phyloP scores from a whole-genome alignment of 768 basidiomycete species.

The Suillus americanus region DNA sequence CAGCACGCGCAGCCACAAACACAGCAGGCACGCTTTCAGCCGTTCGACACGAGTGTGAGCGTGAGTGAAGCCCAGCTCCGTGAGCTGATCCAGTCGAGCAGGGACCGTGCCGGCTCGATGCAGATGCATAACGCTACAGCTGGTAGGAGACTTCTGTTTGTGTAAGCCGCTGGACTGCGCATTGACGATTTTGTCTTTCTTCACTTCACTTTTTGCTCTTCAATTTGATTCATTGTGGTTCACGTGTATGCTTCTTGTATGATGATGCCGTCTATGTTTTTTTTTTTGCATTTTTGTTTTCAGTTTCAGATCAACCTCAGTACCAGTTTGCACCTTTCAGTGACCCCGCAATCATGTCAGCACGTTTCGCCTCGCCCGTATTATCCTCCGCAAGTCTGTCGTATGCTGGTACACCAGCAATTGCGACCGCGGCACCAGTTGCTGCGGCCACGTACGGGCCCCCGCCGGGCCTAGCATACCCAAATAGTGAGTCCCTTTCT shows the following conservation, averaged over 20 bases:
- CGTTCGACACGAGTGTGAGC: constrained; percentile 47
- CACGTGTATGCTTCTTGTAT: constrained; percentile 13
- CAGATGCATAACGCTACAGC: constrained; percentile 32
- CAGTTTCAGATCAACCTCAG: constrained; percentile 36
- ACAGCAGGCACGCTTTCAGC: constrained; percentile 49
- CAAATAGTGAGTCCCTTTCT: constrained; percentile 67
- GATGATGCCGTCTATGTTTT: constrained; percentile 8
- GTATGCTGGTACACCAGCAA: constrained; percentile 15
- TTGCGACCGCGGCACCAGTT: neutral
- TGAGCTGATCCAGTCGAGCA: constrained; percentile 72
- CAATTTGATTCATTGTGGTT: constrained; percentile 19
- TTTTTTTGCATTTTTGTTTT: constrained; percentile 19
- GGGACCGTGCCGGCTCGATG: constrained; percentile 47
- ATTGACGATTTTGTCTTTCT: constrained; percentile 25
- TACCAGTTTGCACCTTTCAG: constrained; percentile 47
- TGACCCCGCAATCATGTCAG: constrained; percentile 82
- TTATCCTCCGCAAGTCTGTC: constrained; percentile 18
- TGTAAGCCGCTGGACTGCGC: constrained; percentile 27
- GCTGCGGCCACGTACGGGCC: constrained; percentile 40
- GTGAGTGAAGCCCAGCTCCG: constrained; percentile 77
- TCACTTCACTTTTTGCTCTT: constrained; percentile 24
- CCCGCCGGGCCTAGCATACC: constrained; percentile 59
- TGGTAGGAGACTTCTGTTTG: constrained; percentile 51
- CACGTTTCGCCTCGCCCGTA: constrained; percentile 52
- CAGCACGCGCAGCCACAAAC: constrained; percentile 12